phyloP scores from a whole-genome alignment of 208 protist species.

The Trypanosoma cruzi region DNA sequence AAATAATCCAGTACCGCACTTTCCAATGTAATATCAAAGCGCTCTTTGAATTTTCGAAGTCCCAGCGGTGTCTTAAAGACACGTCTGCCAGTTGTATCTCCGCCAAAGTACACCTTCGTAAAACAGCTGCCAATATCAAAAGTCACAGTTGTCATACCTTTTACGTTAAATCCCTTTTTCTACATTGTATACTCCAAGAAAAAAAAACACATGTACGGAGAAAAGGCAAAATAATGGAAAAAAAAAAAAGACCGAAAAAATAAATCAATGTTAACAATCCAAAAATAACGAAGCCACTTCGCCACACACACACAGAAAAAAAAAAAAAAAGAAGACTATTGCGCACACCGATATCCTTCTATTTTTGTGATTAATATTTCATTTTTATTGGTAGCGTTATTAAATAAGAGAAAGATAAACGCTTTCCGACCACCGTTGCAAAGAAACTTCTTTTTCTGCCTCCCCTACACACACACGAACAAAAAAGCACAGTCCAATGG shows the following conservation, averaged over 20 bases:
- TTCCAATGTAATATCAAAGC: slow-evolving; percentile 8
- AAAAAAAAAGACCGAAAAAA: background rate
- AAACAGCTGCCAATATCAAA: slow-evolving; percentile 24
- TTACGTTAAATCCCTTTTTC: background rate
- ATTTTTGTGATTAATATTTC: no score
- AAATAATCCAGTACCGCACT: slow-evolving; percentile 20
- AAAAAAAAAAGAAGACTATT: no score
- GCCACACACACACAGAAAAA: no score
- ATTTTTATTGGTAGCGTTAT: no score
- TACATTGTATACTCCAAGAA: background rate
- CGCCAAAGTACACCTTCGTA: slow-evolving; percentile 24
- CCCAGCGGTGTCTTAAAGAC: slow-evolving; percentile 20
- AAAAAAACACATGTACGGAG: background rate
- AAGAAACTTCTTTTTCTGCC: no score
- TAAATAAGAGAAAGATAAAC: no score
- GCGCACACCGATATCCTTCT: no score
- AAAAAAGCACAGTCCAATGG: no score
- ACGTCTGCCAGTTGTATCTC: background rate
- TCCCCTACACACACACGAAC: background rate
- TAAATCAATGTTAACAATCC: background rate
- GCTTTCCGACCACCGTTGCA: no score
- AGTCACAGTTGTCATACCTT: slow-evolving; percentile 3
- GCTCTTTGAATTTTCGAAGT: slow-evolving; percentile 10
- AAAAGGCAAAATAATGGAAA: background rate
- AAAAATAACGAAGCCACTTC: background rate